Conservation (phyloP, 192 early-diverging fungal genomes). For the Mortierella claussenii region DNA sequence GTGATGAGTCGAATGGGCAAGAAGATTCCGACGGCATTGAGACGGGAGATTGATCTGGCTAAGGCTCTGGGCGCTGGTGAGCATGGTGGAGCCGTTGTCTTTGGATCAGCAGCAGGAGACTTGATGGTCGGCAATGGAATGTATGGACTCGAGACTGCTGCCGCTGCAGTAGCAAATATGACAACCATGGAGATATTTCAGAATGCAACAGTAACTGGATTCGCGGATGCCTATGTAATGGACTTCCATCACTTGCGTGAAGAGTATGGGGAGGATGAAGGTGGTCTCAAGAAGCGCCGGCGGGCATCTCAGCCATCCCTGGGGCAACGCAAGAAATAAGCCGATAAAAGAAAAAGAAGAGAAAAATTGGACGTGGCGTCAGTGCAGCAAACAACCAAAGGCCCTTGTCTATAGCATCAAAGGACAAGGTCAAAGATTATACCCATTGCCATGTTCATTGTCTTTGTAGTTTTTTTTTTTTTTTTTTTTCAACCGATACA, state of each 20-base stretch:
- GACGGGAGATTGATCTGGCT: constrained; percentile 15
- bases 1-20: constrained; percentile 41
- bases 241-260: neutral
- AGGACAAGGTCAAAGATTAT: too few species aligned
- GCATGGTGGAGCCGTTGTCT: neutral
- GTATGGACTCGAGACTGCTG: neutral
- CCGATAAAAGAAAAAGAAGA: too few species aligned
- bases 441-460: too few species aligned
- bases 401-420: too few species aligned
- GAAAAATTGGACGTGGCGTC: too few species aligned
- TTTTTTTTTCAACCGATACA: neutral
- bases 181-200: neutral
- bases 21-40: constrained; percentile 12
- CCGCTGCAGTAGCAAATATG: neutral
- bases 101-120: neutral
- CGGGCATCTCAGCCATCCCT: constrained; percentile 6
- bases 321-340: constrained; percentile 20
- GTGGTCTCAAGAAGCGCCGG: constrained; percentile 24
- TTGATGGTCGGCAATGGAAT: neutral
- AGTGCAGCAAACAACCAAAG: too few species aligned
- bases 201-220: too few species aligned
- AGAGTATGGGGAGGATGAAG: constrained; percentile 16
- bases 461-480: neutral
- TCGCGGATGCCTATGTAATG: neutral
- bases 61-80: constrained; percentile 13